phyloP scores from a whole-genome alignment of 73 alveolate genomes.

The Paramecium tetraurelia region DNA sequence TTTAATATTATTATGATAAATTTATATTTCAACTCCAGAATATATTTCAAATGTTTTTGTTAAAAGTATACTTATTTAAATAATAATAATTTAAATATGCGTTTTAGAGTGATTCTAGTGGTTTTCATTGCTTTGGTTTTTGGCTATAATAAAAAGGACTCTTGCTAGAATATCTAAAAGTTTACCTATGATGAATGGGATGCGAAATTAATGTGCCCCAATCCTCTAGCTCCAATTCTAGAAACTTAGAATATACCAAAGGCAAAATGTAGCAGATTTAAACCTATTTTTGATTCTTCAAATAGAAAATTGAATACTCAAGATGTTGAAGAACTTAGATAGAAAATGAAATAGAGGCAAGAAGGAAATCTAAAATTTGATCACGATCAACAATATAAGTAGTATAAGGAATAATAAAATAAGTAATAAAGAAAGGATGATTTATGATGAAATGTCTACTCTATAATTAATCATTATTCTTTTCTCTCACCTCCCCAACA shows the following conservation, averaged over 20 bases:
- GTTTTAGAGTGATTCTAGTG: not conserved
- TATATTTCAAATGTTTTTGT: no score
- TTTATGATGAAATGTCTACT: not conserved
- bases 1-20: no score
- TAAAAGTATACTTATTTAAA: not conserved
- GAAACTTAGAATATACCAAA: not conserved
- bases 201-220: slow-evolving; percentile 2
- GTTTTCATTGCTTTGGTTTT: not conserved
- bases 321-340: not conserved
- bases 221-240: not conserved
- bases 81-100: not conserved
- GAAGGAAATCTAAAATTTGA: not conserved
- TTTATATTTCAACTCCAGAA: no score
- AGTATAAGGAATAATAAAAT: not conserved
- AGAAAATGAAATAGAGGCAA: not conserved
- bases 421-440: not conserved
- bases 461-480: not conserved
- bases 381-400: not conserved
- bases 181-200: slow-evolving; percentile 9
- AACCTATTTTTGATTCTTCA: not conserved
- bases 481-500: not conserved
- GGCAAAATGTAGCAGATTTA: not conserved
- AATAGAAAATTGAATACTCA: not conserved
- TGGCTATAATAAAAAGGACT: not conserved
- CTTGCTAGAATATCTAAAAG: not conserved